Evolutionary conservation across 2,329 filamentous ascomycete genomes (phyloP).

Genomic region (Curvularia sp.): DNA sequence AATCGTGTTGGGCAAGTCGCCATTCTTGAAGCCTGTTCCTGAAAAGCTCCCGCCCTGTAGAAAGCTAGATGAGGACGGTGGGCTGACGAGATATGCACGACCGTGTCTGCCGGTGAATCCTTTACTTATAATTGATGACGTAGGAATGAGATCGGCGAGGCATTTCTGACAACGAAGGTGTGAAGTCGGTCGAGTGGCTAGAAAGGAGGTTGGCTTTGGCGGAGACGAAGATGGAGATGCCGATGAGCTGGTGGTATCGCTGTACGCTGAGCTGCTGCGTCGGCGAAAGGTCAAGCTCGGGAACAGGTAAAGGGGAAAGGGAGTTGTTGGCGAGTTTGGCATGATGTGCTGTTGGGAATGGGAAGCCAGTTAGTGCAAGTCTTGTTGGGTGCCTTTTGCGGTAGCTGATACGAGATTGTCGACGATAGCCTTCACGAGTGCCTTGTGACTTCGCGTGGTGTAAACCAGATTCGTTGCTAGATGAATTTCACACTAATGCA

Average conservation of each 20-base stretch:
- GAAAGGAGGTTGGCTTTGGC: constrained; percentile 35
- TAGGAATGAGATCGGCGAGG: constrained; percentile 64
- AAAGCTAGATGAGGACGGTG: constrained; percentile 46
- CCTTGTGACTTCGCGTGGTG: neutral
- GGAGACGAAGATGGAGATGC: constrained; percentile 34
- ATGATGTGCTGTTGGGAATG: constrained; percentile 5
- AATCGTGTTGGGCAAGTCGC: constrained; percentile 64
- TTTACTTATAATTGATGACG: constrained; percentile 67
- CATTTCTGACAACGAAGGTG: constrained; percentile 67
- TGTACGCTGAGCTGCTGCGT: constrained; percentile 51
- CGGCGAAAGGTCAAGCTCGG: constrained; percentile 50
- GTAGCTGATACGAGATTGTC: neutral
- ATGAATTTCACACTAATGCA: neutral
- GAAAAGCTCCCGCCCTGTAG: constrained; percentile 10
- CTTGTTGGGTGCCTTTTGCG: neutral
- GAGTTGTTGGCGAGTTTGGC: constrained; percentile 41
- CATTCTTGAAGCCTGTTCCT: constrained; percentile 27
- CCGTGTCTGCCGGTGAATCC: constrained; percentile 71
- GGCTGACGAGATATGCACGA: constrained; percentile 67
- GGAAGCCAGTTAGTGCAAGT: neutral
- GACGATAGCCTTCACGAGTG: neutral
- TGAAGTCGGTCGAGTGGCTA: constrained; percentile 52
- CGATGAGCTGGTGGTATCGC: constrained; percentile 34
- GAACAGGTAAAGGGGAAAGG: constrained; percentile 52
- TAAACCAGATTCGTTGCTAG: neutral